Conservation (phyloP, 495 filamentous ascomycete species). For the Sabuloglossum arenarium region DNA sequence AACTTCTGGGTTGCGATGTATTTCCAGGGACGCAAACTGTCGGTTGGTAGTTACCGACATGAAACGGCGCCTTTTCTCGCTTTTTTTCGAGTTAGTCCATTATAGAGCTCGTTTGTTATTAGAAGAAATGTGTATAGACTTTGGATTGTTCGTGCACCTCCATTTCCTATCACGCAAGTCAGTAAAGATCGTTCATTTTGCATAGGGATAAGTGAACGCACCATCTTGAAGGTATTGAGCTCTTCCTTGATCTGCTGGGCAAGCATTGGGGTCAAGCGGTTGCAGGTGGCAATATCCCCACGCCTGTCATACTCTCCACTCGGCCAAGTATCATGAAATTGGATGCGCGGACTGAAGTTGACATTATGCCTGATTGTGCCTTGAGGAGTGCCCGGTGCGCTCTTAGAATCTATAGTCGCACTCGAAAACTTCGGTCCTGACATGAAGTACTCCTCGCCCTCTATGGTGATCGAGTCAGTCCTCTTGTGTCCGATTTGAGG, state of each 20-base stretch:
- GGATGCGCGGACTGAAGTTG: constrained; percentile 78
- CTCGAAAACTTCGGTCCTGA: constrained; percentile 41
- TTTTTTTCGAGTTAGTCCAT: not conserved
- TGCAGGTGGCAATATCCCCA: constrained; percentile 94
- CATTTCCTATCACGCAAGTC: constrained; percentile 59
- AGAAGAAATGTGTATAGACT: constrained; percentile 99
- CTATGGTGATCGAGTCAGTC: constrained; percentile 46
- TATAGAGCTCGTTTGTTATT: constrained; percentile 10
- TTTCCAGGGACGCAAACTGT: not conserved
- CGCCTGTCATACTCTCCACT: constrained; percentile 88
- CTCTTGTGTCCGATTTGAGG: constrained; percentile 31
- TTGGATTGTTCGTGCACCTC: constrained; percentile 98
- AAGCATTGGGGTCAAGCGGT: constrained; percentile 86
- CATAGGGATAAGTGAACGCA: constrained; percentile 22
- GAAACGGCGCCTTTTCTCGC: not conserved
- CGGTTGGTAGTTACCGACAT: not conserved
- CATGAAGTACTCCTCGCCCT: constrained; percentile 75
- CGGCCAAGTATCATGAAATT: constrained; percentile 93
- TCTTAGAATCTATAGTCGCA: constrained; percentile 34
- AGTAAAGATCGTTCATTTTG: constrained; percentile 13
- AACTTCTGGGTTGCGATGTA: not conserved
- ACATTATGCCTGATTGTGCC: constrained; percentile 47
- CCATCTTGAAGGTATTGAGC: constrained; percentile 99
- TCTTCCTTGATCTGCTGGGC: constrained; percentile 99
- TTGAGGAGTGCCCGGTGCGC: constrained; percentile 57